Base-by-base conservation (phyloP, 2,329 filamentous ascomycete genomes). In the Paecilomyces formosus region DNA sequence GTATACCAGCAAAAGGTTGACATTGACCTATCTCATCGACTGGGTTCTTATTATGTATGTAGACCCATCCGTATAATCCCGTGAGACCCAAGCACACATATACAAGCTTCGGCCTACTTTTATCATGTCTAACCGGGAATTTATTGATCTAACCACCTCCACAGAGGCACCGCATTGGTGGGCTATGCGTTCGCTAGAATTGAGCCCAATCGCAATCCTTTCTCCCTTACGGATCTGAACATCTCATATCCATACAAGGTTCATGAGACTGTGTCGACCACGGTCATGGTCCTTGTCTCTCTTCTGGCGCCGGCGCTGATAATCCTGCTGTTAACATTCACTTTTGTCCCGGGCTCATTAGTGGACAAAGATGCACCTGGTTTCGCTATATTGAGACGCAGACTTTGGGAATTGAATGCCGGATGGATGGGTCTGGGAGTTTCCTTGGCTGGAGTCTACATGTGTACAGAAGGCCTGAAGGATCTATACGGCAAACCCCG, bases 351-450 rank as follows among this genome's bases (percentile, higher is more conserved):
- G 1, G 90, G 89, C 3, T 81, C 84, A 5, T 87, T 86, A 1
- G 85, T 88, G 0, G 82, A 84, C 15, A 79, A 79, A 50, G 80
- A 82, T 21, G 86, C 87, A 0, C 85, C 89, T 1, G 81, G 81
- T 62, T 73, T 81, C 3, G 75, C 90, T 57, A 79, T 92, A 52
- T 92, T 90, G 86, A 85, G 84, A 70, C 83, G 90, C 63, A 96
- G 94, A 76, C 72, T 96, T 1, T 97, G 93, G 92, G 92, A 97
- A 73, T 86, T 90, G 72, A 91, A 97, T 70, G 86, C 85, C 1
- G 92, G 90, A 59, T 90, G 88, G 85, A 85, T 96, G 67, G 92
- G 92, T 0, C 81, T 96, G 2, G 89, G 81, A 0, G 79, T 96
- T 18, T 85, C 89, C 2, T 78, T 91, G 9, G 85, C 87, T 2